Percentiles rank a stretch among this genome's conserved stretches.
phyloP scores from a whole-genome alignment of 805 yeast genomes.

The Suhomyces faveliae region DNA sequence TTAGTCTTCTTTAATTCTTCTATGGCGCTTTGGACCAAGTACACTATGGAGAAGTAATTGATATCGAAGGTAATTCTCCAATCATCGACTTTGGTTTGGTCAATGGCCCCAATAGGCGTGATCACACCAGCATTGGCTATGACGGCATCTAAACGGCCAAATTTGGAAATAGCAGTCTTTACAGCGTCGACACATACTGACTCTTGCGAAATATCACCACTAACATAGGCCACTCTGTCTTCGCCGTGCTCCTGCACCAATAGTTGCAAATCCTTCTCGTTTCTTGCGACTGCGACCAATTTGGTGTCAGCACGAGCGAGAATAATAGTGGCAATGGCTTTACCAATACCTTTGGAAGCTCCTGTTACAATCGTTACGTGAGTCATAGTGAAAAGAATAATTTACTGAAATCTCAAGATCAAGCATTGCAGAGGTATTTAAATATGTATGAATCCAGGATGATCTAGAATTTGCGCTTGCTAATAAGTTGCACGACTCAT shows the following conservation, averaged over 20 bases:
- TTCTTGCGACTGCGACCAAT: slow-evolving; percentile 74
- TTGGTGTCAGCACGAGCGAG: slow-evolving; percentile 29
- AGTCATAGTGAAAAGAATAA: slow-evolving; percentile 3
- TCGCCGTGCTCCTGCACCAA: slow-evolving; percentile 46
- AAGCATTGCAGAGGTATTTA: background rate
- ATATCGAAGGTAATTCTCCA: slow-evolving; percentile 72
- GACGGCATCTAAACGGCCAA: slow-evolving; percentile 60
- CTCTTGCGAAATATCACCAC: slow-evolving; percentile 60
- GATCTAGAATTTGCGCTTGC: slow-evolving; percentile 3
- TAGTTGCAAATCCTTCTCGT: slow-evolving; percentile 45
- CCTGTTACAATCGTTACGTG: slow-evolving; percentile 54
- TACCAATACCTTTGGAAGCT: slow-evolving; percentile 73
- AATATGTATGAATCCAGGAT: no score
- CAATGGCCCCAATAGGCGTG: slow-evolving; percentile 64
- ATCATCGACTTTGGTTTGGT: slow-evolving; percentile 47
- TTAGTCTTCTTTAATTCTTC: slow-evolving; percentile 55
- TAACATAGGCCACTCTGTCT: slow-evolving; percentile 48
- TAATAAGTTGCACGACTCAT: slow-evolving; percentile 59
- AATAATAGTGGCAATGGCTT: slow-evolving; percentile 60
- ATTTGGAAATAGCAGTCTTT: slow-evolving; percentile 42
- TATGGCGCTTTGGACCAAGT: slow-evolving; percentile 51
- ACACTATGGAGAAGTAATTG: slow-evolving; percentile 74
- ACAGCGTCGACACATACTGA: slow-evolving; percentile 39
- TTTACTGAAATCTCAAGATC: background rate
- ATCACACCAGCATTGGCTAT: slow-evolving; percentile 82